A percentile compares a stretch with the other conserved stretches of the same genome.
phyloP scores from a whole-genome alignment of 2,329 filamentous ascomycete species.

The Aspergillus sp. region DNA sequence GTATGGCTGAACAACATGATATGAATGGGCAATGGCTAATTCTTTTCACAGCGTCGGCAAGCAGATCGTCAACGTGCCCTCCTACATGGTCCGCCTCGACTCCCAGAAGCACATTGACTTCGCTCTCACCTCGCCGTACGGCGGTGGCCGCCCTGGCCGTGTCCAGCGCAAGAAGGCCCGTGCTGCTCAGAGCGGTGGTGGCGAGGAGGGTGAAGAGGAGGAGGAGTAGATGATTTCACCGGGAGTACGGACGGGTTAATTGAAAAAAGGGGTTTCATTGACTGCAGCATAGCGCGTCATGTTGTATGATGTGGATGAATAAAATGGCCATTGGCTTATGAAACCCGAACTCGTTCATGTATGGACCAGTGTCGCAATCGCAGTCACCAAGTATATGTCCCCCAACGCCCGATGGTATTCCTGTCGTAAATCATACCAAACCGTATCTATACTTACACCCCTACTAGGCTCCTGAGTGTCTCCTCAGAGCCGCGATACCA shows the following conservation, averaged over 20 bases:
- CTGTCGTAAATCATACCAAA: conserved; percentile 14
- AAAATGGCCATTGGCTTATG: conserved; percentile 28
- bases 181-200: conserved; percentile 66
- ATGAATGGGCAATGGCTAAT: not conserved
- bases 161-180: conserved; percentile 99
- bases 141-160: conserved; percentile 92
- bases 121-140: conserved; percentile 91
- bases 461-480: conserved; percentile 31
- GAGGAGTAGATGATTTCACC: conserved; percentile 46
- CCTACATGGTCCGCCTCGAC: conserved; percentile 98
- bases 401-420: conserved; percentile 15
- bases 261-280: conserved; percentile 25
- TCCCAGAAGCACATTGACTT: conserved; percentile 99
- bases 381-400: not conserved
- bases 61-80: conserved; percentile 99
- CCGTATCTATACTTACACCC: conserved; percentile 15
- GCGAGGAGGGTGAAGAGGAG: conserved; percentile 64
- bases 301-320: conserved; percentile 34
- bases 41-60: conserved; percentile 67
- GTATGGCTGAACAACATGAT: too few relatives aligned
- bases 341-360: not conserved
- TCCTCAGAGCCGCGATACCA: conserved; percentile 37
- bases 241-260: conserved; percentile 31
- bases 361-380: not conserved
- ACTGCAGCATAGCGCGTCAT: conserved; percentile 31